Evolutionary conservation across 768 basidiomycete species (phyloP).

Genomic region (Melanogaster broomeanus): DNA sequence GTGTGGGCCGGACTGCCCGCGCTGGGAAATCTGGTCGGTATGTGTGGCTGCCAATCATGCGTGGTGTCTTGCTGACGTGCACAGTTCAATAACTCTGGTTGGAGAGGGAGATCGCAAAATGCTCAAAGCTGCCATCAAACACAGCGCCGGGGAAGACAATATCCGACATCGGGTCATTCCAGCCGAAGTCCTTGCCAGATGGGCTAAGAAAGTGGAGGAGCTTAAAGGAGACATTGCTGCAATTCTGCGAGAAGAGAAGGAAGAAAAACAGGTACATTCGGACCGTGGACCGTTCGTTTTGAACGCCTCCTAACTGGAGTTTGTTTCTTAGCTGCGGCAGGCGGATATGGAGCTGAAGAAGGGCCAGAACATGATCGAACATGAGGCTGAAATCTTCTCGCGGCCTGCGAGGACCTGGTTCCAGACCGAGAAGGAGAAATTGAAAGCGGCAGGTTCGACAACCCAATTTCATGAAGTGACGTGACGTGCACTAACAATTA

Average conservation of each 20-base stretch:
- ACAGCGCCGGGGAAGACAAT: conserved; percentile 73
- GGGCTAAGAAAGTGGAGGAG: conserved; percentile 65
- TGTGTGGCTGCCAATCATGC: conserved; percentile 26
- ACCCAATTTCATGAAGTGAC: neutral
- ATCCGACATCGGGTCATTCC: conserved; percentile 89
- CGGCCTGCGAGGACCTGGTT: conserved; percentile 99
- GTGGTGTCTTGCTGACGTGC: conserved; percentile 6
- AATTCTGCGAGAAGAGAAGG: conserved; percentile 88
- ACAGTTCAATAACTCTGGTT: conserved; percentile 89
- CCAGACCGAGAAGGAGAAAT: conserved; percentile 84
- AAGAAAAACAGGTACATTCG: conserved; percentile 80
- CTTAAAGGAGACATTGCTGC: conserved; percentile 78
- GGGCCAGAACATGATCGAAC: conserved; percentile 93
- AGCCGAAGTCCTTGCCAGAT: conserved; percentile 68
- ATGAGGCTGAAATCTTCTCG: conserved; percentile 88
- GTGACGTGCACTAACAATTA: conserved; percentile 6
- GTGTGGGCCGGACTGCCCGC: conserved; percentile 95
- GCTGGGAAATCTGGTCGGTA: conserved; percentile 92
- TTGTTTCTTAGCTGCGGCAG: conserved; percentile 60
- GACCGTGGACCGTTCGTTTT: neutral
- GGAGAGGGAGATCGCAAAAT: conserved; percentile 96
- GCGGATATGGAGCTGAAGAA: conserved; percentile 97
- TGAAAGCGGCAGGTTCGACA: conserved; percentile 68
- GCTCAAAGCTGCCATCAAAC: conserved; percentile 94
- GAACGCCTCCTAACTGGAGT: conserved; percentile 8